Base-by-base conservation (phyloP, 352 stramenopile species). In the Thalassiosira ordinaria region DNA sequence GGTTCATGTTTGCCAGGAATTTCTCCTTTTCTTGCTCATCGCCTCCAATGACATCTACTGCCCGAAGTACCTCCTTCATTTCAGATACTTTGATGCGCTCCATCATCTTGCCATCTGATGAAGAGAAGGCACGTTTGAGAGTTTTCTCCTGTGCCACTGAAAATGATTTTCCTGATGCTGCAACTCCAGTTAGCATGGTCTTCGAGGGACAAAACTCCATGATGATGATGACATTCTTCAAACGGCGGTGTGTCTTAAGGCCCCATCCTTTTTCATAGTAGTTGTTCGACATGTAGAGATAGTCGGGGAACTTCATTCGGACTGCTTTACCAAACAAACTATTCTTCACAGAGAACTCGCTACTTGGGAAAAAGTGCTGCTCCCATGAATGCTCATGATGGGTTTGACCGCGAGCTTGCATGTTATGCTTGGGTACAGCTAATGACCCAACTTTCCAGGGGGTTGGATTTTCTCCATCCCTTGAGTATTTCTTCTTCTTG, bases 171-270 rank as follows among this genome's bases (percentile, higher is more conserved):
- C 77, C 83, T 41, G 86, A 80, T 67, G 83, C 76, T 39, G 86
- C 75, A 77, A 94, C 75, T 74, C 91, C 85, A 62, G 73, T 72
- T 33, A 96, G 64, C 46, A 81, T 80, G 27, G 78, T 82, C 57
- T 91, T 92, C 7, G 93, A 94, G 29, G 95, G 94, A 74, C 88
- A 89, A 74, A 95, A 97, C 73, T 97, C 95, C 91, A 98, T 92
- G 16, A 96, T 89, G 13, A 97, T 88, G 62, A 97, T 96, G 3
- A 98, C 89, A 89, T 98, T 98, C 82, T 97, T 97, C 44, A 98
- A 80, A 22, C 95, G 90, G n/a, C 94, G 84, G 80, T 96, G 93
- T 18, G 92, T 96, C 72, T 95, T 96, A 6, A 96, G 74, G 24
- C 88, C 92, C 95, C 95, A 97, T 39, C 81, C 74, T 47, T 92